Percentiles rank a stretch among this genome's conserved stretches.
These are phyloP conservation scores for Tylopilus intermedius DNA, from an alignment of 768 basidiomycete genomes.

Conservation along the genomic window DNA sequence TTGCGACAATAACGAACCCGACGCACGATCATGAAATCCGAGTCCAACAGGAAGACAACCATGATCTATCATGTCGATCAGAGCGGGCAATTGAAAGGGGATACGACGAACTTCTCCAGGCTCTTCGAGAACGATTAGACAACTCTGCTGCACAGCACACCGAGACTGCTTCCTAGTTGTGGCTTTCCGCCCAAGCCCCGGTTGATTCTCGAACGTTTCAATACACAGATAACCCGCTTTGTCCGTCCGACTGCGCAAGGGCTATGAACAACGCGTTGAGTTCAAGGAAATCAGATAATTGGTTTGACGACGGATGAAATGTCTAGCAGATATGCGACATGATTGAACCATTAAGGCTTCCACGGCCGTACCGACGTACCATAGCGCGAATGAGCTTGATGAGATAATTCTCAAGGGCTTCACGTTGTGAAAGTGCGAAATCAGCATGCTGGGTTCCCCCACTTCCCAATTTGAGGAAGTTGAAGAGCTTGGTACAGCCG, in stretches of 20 bases:
- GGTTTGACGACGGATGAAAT: conserved; percentile 80
- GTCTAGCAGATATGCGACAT: conserved; percentile 1
- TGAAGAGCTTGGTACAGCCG: conserved; percentile 57
- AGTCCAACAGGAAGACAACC: conserved; percentile 92
- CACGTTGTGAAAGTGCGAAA: conserved; percentile 78
- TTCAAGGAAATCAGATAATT: conserved; percentile 87
- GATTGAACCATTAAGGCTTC: conserved; percentile 1
- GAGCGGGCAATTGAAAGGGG: background rate
- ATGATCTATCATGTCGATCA: conserved; percentile 51
- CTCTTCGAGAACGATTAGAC: conserved; percentile 81
- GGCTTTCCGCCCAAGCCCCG: conserved; percentile 63
- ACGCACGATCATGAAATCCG: conserved; percentile 84
- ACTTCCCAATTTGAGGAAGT: conserved; percentile 68
- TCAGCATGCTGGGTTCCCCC: conserved; percentile 55
- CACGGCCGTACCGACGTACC: conserved; percentile 41
- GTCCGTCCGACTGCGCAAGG: conserved; percentile 74
- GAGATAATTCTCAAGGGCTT: conserved; percentile 82
- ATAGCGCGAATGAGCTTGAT: conserved; percentile 85
- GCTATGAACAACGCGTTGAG: conserved; percentile 81
- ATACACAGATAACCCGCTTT: conserved; percentile 84
- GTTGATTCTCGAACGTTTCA: conserved; percentile 46
- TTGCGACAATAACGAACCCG: conserved; percentile 87
- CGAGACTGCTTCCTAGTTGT: conserved; percentile 57
- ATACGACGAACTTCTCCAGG: conserved; percentile 67
- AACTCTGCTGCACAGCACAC: conserved; percentile 91